These are phyloP conservation scores for Russula ochroleuca DNA, from an alignment of 768 basidiomycete species.

Conservation along the genomic window DNA sequence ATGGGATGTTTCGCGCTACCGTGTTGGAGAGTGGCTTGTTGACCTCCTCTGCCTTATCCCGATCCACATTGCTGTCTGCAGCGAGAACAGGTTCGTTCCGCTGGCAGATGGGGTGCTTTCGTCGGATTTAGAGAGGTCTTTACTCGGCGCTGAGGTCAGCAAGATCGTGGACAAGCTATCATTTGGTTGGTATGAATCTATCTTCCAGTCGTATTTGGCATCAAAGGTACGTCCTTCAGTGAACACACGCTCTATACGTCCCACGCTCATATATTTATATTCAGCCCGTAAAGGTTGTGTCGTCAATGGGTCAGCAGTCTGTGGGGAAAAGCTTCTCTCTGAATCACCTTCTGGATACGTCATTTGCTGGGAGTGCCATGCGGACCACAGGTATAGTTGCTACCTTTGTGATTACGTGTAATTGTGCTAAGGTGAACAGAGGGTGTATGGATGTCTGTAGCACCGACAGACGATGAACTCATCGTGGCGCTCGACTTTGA, in stretches of 20 bases:
- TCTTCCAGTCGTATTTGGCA: constrained; percentile 62
- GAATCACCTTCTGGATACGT: constrained; percentile 60
- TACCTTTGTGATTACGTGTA: constrained; percentile 33
- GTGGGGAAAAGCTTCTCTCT: constrained; percentile 59
- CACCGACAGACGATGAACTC: constrained; percentile 50
- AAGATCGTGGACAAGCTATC: constrained; percentile 53
- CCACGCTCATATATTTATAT: too few relatives aligned
- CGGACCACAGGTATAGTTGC: constrained; percentile 51
- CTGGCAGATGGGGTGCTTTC: constrained; percentile 56
- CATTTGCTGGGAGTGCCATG: constrained; percentile 63
- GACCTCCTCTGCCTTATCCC: constrained; percentile 59
- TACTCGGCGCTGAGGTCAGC: constrained; percentile 56
- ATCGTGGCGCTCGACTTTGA: constrained; percentile 63
- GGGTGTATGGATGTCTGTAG: constrained; percentile 65
- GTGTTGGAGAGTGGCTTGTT: constrained; percentile 58
- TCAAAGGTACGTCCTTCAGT: too few relatives aligned
- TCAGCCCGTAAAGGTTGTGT: constrained; percentile 60
- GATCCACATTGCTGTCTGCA: constrained; percentile 56
- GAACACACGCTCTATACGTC: too few relatives aligned
- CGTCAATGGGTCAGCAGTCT: constrained; percentile 67
- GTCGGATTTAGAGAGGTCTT: constrained; percentile 44
- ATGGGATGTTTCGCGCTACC: constrained; percentile 38
- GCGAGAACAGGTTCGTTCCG: constrained; percentile 58
- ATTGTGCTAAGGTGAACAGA: constrained; percentile 35
- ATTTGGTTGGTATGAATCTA: constrained; percentile 62